Conservation (phyloP, 2,329 filamentous ascomycete species). For the Pseudogymnoascus sp. region DNA sequence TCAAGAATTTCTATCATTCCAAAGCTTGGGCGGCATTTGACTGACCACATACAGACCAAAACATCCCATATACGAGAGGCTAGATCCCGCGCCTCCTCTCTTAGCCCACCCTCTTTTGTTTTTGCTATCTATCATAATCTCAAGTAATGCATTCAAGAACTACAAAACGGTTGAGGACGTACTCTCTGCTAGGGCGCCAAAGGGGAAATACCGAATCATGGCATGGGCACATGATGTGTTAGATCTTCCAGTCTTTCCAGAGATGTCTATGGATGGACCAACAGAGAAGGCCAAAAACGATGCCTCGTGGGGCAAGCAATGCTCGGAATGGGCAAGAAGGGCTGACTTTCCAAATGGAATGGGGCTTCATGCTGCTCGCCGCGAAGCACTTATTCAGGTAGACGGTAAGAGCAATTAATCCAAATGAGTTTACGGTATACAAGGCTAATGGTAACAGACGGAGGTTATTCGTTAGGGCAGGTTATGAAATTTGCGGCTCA, state of each 20-base stretch:
- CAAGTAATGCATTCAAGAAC: conserved; percentile 14
- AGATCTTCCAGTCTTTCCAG: conserved; percentile 15
- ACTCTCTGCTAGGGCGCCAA: conserved; percentile 12
- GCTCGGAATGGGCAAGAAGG: conserved; percentile 6
- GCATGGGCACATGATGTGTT: conserved; percentile 12
- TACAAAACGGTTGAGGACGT: conserved; percentile 13
- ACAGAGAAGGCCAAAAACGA: conserved; percentile 13
- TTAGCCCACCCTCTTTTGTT: conserved; percentile 15
- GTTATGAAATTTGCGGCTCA: conserved; percentile 12
- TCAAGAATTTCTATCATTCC: conserved; percentile 12
- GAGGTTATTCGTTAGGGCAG: background rate
- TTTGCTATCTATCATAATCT: conserved; percentile 10
- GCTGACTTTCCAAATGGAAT: background rate
- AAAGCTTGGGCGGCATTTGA: conserved; percentile 7
- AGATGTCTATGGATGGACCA: conserved; percentile 2
- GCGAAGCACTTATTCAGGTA: conserved; percentile 14
- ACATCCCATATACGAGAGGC: background rate
- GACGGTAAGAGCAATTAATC: conserved; percentile 7
- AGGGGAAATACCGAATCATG: conserved; percentile 9
- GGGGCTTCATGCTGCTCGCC: conserved; percentile 9
- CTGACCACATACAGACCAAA: background rate
- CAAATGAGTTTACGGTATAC: background rate
- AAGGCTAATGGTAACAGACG: conserved; percentile 12
- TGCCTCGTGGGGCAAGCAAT: background rate
- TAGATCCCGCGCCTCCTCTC: conserved; percentile 1